These are phyloP conservation scores for Ophiostoma novo-ulmi DNA, from an alignment of 2,329 filamentous ascomycete species.

Conservation along the genomic window DNA sequence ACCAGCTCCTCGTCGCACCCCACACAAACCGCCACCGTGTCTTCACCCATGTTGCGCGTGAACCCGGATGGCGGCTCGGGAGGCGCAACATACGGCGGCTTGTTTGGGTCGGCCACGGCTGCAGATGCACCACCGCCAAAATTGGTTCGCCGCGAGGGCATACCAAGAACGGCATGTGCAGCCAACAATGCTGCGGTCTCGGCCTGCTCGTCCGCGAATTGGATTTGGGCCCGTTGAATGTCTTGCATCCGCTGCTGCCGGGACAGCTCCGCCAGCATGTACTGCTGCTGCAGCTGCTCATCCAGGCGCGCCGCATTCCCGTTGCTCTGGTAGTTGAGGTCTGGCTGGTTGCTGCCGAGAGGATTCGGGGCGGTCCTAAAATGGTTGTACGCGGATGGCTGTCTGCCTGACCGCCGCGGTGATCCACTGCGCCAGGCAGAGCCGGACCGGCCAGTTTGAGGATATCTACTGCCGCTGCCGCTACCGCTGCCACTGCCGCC, in stretches of 20 bases:
- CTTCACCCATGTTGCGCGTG: conserved; percentile 67
- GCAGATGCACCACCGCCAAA: neutral
- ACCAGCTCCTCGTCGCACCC: conserved; percentile 82
- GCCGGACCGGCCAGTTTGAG: neutral
- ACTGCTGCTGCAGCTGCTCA: neutral
- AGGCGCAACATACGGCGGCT: conserved; percentile 57
- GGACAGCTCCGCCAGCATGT: neutral
- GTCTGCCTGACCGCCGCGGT: neutral
- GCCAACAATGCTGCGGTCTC: too few relatives aligned
- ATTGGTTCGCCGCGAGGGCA: neutral
- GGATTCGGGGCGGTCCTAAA: conserved; percentile 25
- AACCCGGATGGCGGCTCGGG: conserved; percentile 68
- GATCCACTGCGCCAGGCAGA: neutral
- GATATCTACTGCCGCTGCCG: neutral
- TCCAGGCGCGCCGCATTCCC: conserved; percentile 25
- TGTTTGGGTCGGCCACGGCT: conserved; percentile 26
- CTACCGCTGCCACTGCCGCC: neutral
- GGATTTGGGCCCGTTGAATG: too few relatives aligned
- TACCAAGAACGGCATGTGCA: too few relatives aligned
- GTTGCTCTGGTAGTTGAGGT: conserved; percentile 34
- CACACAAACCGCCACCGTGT: conserved; percentile 73
- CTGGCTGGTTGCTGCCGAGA: conserved; percentile 30
- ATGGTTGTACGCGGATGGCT: neutral
- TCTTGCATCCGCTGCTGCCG: neutral
- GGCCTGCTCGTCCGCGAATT: too few relatives aligned